phyloP scores from a whole-genome alignment of 2,329 filamentous ascomycete species.

The Aspergillus ochraceoroseus region DNA sequence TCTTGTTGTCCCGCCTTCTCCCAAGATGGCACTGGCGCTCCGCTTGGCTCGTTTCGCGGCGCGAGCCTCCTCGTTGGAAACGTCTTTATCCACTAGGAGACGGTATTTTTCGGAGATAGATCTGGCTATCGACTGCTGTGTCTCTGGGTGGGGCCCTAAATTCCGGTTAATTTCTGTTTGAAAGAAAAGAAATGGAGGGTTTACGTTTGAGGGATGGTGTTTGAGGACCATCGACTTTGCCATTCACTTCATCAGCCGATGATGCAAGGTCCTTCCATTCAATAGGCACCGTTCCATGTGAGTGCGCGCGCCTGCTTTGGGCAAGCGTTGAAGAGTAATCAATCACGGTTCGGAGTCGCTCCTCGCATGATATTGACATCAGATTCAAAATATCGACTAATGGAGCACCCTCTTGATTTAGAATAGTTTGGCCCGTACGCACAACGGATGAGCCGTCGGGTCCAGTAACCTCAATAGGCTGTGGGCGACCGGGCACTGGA shows the following conservation, averaged over 20 bases:
- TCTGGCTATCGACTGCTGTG: conserved; percentile 41
- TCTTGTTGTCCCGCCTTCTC: conserved; percentile 46
- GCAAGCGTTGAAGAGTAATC: conserved; percentile 71
- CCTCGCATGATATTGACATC: conserved; percentile 75
- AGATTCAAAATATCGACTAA: conserved; percentile 79
- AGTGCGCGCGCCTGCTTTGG: conserved; percentile 66
- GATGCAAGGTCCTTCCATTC: conserved; percentile 70
- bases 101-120: conserved; percentile 52
- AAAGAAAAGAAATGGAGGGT: conserved; percentile 13
- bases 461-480: conserved; percentile 49
- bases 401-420: conserved; percentile 62
- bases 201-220: conserved; percentile 40
- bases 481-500: conserved; percentile 40
- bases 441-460: conserved; percentile 60
- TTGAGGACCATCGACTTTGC: conserved; percentile 36
- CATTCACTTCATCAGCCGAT: conserved; percentile 27
- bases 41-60: conserved; percentile 63
- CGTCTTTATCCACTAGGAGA: conserved; percentile 60
- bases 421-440: conserved; percentile 64
- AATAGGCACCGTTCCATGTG: conserved; percentile 70
- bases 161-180: too few relatives aligned
- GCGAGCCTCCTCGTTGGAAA: conserved; percentile 66
- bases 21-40: conserved; percentile 51
- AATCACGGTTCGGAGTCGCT: conserved; percentile 68
- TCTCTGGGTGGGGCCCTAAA: conserved; percentile 38